A percentile compares a stretch with the other conserved stretches of the same genome.
phyloP scores from a whole-genome alignment of 371 early-diverging fungal genomes.

The Mucor piriformis region DNA sequence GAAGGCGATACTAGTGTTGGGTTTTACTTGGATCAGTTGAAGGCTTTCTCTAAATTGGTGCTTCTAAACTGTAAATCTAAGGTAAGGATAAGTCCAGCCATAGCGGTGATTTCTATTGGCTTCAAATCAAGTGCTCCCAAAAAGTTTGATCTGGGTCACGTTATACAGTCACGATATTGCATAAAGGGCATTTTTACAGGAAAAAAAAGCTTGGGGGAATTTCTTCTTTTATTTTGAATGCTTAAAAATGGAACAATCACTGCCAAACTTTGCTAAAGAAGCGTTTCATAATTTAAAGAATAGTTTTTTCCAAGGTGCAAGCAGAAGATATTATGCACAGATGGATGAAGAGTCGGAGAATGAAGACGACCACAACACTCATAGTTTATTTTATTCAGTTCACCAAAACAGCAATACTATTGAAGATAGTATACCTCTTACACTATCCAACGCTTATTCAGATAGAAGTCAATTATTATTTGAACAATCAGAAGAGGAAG shows the following conservation, averaged over 20 bases:
- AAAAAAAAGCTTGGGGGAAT: no score
- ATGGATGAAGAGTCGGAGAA: conserved; percentile 47
- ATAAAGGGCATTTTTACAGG: neutral
- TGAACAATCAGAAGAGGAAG: conserved; percentile 29
- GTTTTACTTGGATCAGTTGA: no score
- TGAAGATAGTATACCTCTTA: conserved; percentile 49
- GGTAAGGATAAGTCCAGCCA: no score
- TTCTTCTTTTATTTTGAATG: neutral
- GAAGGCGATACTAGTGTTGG: no score
- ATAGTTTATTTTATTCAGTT: conserved; percentile 49
- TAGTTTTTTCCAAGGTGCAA: conserved; percentile 30
- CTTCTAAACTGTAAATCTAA: no score
- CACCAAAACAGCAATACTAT: conserved; percentile 32
- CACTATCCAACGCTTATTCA: conserved; percentile 46
- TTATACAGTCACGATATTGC: neutral
- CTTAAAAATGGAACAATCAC: conserved; percentile 31
- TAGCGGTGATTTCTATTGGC: neutral
- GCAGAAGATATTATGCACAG: conserved; percentile 40
- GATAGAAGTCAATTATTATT: conserved; percentile 51
- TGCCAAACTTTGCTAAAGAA: conserved; percentile 30
- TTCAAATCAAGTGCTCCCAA: neutral
- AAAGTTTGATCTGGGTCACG: neutral
- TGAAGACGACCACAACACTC: conserved; percentile 23
- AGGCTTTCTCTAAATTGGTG: no score
- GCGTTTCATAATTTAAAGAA: conserved; percentile 28